Base-by-base conservation (phyloP, 116 monocot species). In the Thalassia testudinum region DNA sequence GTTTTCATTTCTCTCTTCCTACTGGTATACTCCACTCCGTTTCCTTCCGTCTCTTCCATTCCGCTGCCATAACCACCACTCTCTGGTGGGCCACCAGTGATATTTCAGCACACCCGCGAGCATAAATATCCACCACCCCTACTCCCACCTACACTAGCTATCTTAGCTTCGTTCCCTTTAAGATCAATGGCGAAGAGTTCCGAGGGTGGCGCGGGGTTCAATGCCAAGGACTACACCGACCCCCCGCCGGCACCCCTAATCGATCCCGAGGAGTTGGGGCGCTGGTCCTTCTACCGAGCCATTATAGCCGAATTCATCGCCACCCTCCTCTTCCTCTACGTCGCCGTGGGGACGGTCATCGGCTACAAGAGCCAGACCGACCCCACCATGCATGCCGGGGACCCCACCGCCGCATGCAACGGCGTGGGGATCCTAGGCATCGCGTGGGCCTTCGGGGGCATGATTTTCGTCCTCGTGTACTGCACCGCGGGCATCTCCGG, bases 381-480 rank as follows among this genome's bases (percentile, higher is more conserved):
- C 38, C 4, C 20, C 8, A 43, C 6, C 1, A 62, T 19, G 52
- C 20, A 22, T 22, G 28, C 54, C 47, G 26, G 51, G 21, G 47
- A 53, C 8, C 23, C 43, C 25, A 48, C 1, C 44, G 68, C 40
- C 21, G 55, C 45, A 38, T 57, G 57, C 57, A 24, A 22, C 49
- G 72, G 73, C 50, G 79, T 85, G 30, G 78, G 79, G 18, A 34
- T 70, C 44, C 76, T 79, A n/a, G 85, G 85, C 22, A 68, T 82
- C 67, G 82, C 82, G 17, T 82, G 82, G 82, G 67, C 82, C 17
- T 82, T 78, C 55, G 82, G 82, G 0, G 82, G 82, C 42, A 82
- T 82, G 82, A 82, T 82, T 49, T 82, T 82, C 61, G 54, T 82
- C 58, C 82, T 82, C 54, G 82, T 82, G 40, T 82, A 82, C 78